Percentiles rank a stretch among this genome's conserved stretches.
These are phyloP conservation scores for Venturia effusa DNA, from an alignment of 2,329 filamentous ascomycete genomes.

Conservation along the genomic window DNA sequence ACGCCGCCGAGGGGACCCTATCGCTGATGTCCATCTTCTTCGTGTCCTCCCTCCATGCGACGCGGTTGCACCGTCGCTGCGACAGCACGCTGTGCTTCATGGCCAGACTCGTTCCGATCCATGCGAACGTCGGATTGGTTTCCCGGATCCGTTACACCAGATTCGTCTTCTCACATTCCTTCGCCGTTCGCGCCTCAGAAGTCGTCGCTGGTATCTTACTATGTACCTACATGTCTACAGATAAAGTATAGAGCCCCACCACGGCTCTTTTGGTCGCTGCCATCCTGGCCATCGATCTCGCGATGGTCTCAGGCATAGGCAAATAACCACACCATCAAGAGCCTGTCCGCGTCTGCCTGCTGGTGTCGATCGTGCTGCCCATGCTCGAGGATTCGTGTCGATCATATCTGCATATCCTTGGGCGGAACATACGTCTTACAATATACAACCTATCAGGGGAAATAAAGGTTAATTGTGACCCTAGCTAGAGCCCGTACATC, in stretches of 20 bases:
- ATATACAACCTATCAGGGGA: too few relatives aligned
- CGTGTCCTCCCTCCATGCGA: neutral
- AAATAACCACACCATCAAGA: neutral
- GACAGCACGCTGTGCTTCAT: neutral
- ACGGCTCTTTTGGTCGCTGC: neutral
- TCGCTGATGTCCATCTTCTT: neutral
- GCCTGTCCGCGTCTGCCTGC: neutral
- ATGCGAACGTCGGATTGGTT: neutral
- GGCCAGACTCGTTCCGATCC: neutral
- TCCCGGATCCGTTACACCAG: neutral
- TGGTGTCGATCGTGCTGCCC: neutral
- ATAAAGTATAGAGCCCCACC: too few relatives aligned
- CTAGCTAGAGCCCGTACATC: too few relatives aligned
- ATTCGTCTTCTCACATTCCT: neutral
- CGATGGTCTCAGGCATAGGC: neutral
- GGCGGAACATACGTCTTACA: too few relatives aligned
- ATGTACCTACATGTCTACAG: neutral
- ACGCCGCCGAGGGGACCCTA: neutral
- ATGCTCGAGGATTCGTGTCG: too few relatives aligned
- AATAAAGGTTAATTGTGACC: too few relatives aligned
- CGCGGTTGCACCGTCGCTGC: neutral
- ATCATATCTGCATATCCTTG: too few relatives aligned
- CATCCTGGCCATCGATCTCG: neutral
- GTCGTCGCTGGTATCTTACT: neutral
- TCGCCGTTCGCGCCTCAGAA: neutral